Evolutionary conservation across 225 moss, liverwort and hornwort species (phyloP).

Genomic region (Sphagnum tenellum): DNA sequence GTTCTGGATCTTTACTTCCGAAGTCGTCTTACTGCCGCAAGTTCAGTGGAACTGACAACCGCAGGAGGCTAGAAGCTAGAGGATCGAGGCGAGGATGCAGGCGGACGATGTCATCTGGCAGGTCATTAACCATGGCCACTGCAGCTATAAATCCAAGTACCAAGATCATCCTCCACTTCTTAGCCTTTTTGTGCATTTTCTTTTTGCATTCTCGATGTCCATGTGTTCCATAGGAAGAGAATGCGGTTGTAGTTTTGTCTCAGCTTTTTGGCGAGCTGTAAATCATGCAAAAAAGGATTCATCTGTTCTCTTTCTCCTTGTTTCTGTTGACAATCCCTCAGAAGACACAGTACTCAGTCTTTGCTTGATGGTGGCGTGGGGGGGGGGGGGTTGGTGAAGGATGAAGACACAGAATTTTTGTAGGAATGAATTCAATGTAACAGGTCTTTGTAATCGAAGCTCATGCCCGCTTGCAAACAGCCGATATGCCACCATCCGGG

Average conservation of each 20-base stretch:
- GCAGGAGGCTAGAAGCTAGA: too few relatives aligned
- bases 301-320: too few relatives aligned
- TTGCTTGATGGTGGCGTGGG: too few relatives aligned
- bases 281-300: too few relatives aligned
- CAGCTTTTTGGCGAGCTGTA: too few relatives aligned
- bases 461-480: conserved; percentile 91
- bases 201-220: neutral
- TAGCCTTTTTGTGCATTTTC: neutral
- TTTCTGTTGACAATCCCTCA: too few relatives aligned
- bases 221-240: too few relatives aligned
- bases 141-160: conserved; percentile 90
- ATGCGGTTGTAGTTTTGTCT: too few relatives aligned
- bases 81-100: conserved; percentile 41
- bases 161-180: conserved; percentile 14
- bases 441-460: conserved; percentile 90
- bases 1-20: too few relatives aligned
- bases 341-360: too few relatives aligned
- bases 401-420: conserved; percentile 91
- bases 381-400: conserved; percentile 31
- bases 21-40: too few relatives aligned
- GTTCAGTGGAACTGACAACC: too few relatives aligned
- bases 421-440: conserved; percentile 92
- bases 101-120: conserved; percentile 96
- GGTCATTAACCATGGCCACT: conserved; percentile 82
- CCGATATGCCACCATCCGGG: conserved; percentile 89